These are phyloP conservation scores for Russula sp. DNA, from an alignment of 768 basidiomycete species.

Conservation along the genomic window DNA sequence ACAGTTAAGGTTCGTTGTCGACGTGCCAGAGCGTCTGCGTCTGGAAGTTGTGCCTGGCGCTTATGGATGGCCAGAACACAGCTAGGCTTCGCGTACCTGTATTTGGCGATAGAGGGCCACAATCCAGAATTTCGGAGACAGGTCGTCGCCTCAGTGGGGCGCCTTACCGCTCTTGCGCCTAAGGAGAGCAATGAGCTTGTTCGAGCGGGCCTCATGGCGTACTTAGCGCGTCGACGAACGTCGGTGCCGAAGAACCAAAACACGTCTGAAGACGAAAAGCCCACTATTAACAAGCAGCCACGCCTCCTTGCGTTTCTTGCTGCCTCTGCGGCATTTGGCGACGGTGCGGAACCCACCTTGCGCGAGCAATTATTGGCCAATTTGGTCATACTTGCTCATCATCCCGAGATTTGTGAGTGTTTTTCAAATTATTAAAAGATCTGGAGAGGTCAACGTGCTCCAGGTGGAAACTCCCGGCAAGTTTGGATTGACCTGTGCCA, in stretches of 20 bases:
- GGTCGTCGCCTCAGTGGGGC: conserved; percentile 45
- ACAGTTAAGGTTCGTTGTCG: conserved; percentile 48
- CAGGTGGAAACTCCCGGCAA: conserved; percentile 52
- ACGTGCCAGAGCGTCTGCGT: neutral
- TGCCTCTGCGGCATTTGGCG: conserved; percentile 48
- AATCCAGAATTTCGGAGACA: conserved; percentile 53
- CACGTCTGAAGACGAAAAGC: conserved; percentile 41
- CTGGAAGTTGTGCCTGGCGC: neutral
- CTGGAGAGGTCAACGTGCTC: neutral
- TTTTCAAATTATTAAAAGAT: conserved; percentile 1
- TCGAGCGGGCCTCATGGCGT: conserved; percentile 55
- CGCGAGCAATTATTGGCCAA: conserved; percentile 52
- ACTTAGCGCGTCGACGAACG: conserved; percentile 43
- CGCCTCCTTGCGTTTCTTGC: conserved; percentile 54
- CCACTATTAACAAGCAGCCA: conserved; percentile 48
- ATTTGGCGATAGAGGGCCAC: conserved; percentile 61
- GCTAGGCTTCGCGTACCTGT: conserved; percentile 63
- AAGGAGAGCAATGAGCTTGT: conserved; percentile 51
- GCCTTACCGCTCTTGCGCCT: conserved; percentile 43
- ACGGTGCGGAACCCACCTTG: conserved; percentile 41
- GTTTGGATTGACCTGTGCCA: conserved; percentile 83
- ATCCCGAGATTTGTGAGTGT: conserved; percentile 58
- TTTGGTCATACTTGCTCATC: conserved; percentile 69
- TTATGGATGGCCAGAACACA: conserved; percentile 45
- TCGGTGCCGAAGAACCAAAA: conserved; percentile 33